A percentile compares a stretch with the other conserved stretches of the same genome.
phyloP scores from a whole-genome alignment of 2,329 filamentous ascomycete genomes.

The Colletotrichum sp. region DNA sequence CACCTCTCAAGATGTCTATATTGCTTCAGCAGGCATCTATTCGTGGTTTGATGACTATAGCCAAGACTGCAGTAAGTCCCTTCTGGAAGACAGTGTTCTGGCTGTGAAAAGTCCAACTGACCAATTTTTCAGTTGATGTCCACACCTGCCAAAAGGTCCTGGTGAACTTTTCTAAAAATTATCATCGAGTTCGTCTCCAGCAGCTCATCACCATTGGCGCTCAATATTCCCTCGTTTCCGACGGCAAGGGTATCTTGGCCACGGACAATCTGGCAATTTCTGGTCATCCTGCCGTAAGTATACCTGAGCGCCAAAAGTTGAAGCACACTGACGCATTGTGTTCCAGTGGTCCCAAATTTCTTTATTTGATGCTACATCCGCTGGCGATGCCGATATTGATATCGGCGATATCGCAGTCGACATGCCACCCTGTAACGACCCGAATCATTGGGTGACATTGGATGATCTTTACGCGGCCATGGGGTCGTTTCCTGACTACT shows the following conservation, averaged over 20 bases:
- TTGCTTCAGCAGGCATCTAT: slow-evolving; percentile 30
- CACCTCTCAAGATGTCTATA: slow-evolving; percentile 21
- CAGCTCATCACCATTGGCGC: slow-evolving; percentile 35
- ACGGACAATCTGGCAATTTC: slow-evolving; percentile 30
- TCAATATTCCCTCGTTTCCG: slow-evolving; percentile 29
- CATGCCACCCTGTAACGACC: background rate
- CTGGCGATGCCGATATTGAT: background rate
- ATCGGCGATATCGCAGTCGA: background rate
- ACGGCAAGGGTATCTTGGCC: slow-evolving; percentile 29
- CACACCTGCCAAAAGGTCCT: slow-evolving; percentile 29
- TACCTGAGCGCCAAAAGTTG: background rate
- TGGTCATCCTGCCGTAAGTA: background rate
- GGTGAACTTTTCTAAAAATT: slow-evolving; percentile 24
- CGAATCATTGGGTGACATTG: background rate
- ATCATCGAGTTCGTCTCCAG: slow-evolving; percentile 24
- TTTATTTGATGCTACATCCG: background rate
- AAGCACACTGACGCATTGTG: background rate
- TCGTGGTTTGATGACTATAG: slow-evolving; percentile 27
- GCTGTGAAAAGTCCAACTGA: fast-evolving
- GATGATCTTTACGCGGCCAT: background rate
- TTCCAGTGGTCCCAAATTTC: background rate
- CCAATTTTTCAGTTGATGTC: background rate
- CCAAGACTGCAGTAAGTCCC: slow-evolving; percentile 18
- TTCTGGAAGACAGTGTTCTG: background rate
- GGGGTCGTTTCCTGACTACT: background rate